Evolutionary conservation across 345 rosid genomes (phyloP), one percentile per base, ranked within the genome.

Genomic region (Draba incana): DNA sequence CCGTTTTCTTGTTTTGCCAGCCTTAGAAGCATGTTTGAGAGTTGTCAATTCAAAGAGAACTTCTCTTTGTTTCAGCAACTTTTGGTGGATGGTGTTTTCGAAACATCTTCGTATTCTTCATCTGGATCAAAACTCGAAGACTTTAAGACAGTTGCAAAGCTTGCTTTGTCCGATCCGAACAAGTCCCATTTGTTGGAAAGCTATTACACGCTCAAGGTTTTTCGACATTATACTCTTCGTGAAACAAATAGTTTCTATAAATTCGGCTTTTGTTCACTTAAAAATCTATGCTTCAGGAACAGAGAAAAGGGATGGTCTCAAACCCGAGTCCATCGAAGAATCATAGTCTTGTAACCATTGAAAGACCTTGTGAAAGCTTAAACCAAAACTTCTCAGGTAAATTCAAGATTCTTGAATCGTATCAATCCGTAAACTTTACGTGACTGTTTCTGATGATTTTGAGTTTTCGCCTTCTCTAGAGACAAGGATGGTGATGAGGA

Each of bases 31-130:
- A 79, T 91, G 99, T 94, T 94, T 70, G 85, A 82, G 70, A 84
- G 96, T 76, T 70, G 77, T 68, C 93, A 88, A 13, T 89, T 87
- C 81, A 88, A 86, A 84, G 93, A 91, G 72, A 88, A 85, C 76
- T 66, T 84, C 65, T 77, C 76, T 35, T 83, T 84, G 77, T 88
- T 87, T 62, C 90, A 89, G 77, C 84, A 84, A 55, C 80, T 94
- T 75, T 89, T 91, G 16, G 83, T 80, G 56, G 87, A 87, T 74
- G 96, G 96, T 68, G 80, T 89, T n/a, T 91, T 89, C 74, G 92
- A 87, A 74, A 66, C 78, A 57, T 82, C 92, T 38, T 71, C 62
- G 3, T 47, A 48, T 24, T 74, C 69, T 68, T 78, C 71, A 35
- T 50, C 79, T 11, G 95, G 80, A 76, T 84, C 79, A 46, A 84